Base-by-base conservation (phyloP, 768 basidiomycete genomes). In the Fistulinella prunicolor region DNA sequence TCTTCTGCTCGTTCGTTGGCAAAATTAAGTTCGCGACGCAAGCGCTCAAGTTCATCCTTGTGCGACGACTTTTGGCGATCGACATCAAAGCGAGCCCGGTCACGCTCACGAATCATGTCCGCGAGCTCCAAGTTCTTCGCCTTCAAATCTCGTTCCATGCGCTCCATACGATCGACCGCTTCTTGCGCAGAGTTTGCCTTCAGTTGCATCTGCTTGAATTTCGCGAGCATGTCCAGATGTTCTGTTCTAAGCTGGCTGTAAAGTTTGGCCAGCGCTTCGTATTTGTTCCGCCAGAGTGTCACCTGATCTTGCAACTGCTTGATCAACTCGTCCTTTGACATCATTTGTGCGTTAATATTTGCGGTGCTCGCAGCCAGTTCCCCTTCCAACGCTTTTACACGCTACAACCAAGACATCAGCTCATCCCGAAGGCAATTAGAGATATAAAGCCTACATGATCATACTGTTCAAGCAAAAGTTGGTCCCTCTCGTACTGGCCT, bases 1-100 rank as follows among this genome's bases (percentile, higher is more conserved):
- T 99, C 96, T 56, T 97, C 94, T 2, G 94, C 94, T n/a, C 95
- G 86, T 70, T 99, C 96, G 60, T 96, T 95, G 6, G 96, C 93
- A 62, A 96, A 98, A 59, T 79, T 80, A 47, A 98, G 75, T 61
- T 99, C 96, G 24, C 96, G 85, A 53, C 89, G 89, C 29, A 97
- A 62, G 9, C 96, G 83, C 53, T 98, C 96, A 30, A 91, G 65
- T 63, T 99, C 96, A 48, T 99, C 96, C 63, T 94, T 95, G 67
- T 98, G 94, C 42, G 84, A 86, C 6, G 91, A 82, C 71, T 95
- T 97, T 64, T 91, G 80, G 19, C 96, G 78, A 63, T 99, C 96
- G 20, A 97, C 73, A 56, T 99, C 96, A 61, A 96, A 98, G 37
- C 96, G 77, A 29, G 95, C 94, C 47, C 94, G 79, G 64, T 99